phyloP scores from a whole-genome alignment of 768 basidiomycete species.

The Chalciporus chontae region DNA sequence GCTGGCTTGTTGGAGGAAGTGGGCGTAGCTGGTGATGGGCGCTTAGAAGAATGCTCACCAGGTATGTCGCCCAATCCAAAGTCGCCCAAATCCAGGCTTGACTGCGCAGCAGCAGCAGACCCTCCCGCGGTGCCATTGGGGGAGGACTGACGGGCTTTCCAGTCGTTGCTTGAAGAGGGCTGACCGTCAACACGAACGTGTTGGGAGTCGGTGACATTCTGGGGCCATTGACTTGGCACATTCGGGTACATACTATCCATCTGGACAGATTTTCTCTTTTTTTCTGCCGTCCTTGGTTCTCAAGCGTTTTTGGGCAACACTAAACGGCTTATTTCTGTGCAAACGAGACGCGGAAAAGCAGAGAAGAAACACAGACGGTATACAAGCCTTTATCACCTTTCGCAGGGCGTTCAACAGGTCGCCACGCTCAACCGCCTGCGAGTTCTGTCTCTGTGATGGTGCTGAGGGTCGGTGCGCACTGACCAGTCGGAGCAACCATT shows the following conservation, averaged over 20 bases:
- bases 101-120: slow-evolving; percentile 32
- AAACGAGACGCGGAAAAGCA: slow-evolving; percentile 35
- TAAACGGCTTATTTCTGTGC: slow-evolving; percentile 46
- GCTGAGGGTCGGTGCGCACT: slow-evolving; percentile 35
- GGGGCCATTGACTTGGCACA: slow-evolving; percentile 40
- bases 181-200: slow-evolving; percentile 31
- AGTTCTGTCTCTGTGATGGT: slow-evolving; percentile 39
- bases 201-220: slow-evolving; percentile 34
- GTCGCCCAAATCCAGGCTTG: slow-evolving; percentile 40
- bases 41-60: slow-evolving; percentile 38
- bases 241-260: slow-evolving; percentile 47
- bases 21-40: slow-evolving; percentile 20
- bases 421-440: slow-evolving; percentile 36
- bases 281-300: slow-evolving; percentile 38
- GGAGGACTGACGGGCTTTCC: slow-evolving; percentile 39
- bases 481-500: slow-evolving; percentile 27
- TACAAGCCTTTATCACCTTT: slow-evolving; percentile 40
- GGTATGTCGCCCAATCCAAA: slow-evolving; percentile 40
- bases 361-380: slow-evolving; percentile 36
- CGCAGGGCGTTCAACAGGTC: slow-evolving; percentile 33
- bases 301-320: slow-evolving; percentile 41
- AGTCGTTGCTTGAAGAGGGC: slow-evolving; percentile 33
- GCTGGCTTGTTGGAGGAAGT: not conserved
- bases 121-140: slow-evolving; percentile 22
- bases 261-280: slow-evolving; percentile 38